Evolutionary conservation across 2,329 filamentous ascomycete species (phyloP).

Genomic region (Sporothrix euskadiensis): DNA sequence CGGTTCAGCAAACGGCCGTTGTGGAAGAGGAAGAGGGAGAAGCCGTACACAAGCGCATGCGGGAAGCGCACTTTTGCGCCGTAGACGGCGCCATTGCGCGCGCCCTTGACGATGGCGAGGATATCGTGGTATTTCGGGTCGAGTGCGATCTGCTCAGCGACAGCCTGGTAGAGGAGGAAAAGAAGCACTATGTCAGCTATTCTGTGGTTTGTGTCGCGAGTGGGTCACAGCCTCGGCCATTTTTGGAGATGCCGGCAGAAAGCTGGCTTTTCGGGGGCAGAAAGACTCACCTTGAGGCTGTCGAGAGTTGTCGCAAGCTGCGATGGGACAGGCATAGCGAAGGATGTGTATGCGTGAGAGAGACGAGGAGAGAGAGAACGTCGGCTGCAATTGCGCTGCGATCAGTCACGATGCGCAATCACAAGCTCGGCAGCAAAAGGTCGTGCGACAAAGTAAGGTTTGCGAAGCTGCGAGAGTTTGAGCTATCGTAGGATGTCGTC

Average conservation of each 20-base stretch:
- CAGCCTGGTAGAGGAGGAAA: conserved; percentile 51
- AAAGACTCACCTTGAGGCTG: conserved; percentile 17
- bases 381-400: conserved; percentile 8
- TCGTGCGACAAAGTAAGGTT: background rate
- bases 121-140: conserved; percentile 84
- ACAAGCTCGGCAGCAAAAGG: conserved; percentile 13
- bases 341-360: background rate
- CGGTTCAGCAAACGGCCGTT: background rate
- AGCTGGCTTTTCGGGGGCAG: background rate
- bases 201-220: background rate
- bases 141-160: conserved; percentile 73
- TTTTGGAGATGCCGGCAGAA: background rate
- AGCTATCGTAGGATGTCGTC: background rate
- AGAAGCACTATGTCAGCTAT: background rate
- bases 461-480: background rate
- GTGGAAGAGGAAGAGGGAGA: background rate
- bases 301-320: conserved; percentile 16
- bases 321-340: conserved; percentile 16
- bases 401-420: conserved; percentile 5
- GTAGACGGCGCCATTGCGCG: conserved; percentile 96
- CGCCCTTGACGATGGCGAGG: conserved; percentile 83
- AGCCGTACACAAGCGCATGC: conserved; percentile 77
- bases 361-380: background rate
- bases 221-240: conserved; percentile 15
- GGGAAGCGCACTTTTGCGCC: conserved; percentile 97